Percentiles rank a stretch among this genome's conserved stretches.
These are phyloP conservation scores for Chaetoceros muelleri DNA, from an alignment of 108 stramenopile species.

Conservation along the genomic window DNA sequence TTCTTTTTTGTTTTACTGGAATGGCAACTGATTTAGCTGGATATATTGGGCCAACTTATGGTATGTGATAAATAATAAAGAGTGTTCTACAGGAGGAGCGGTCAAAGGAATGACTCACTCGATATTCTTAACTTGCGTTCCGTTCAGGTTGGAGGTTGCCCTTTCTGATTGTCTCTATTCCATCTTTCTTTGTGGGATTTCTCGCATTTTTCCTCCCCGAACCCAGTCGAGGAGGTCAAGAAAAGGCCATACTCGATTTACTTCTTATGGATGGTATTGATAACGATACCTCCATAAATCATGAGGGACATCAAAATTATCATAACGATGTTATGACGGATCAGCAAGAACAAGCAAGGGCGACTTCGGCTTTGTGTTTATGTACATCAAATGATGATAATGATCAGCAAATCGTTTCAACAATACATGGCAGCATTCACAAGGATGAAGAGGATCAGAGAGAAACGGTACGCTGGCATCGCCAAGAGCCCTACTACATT, in stretches of 20 bases:
- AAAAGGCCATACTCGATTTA: slow-evolving; percentile 16
- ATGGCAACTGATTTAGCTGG: too few relatives aligned
- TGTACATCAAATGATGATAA: neutral
- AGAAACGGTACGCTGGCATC: slow-evolving; percentile 2
- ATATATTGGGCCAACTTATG: too few relatives aligned
- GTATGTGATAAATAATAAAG: too few relatives aligned
- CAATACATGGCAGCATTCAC: too few relatives aligned
- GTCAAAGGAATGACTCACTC: too few relatives aligned
- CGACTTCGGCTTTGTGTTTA: too few relatives aligned
- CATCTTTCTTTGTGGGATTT: slow-evolving; percentile 26
- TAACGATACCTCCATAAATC: neutral
- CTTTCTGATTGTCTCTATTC: slow-evolving; percentile 37
- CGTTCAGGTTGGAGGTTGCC: slow-evolving; percentile 33
- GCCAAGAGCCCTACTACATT: slow-evolving; percentile 4
- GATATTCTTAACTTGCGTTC: slow-evolving; percentile 18
- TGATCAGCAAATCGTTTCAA: neutral
- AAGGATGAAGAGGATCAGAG: slow-evolving; percentile 3
- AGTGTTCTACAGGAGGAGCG: too few relatives aligned
- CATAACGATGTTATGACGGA: neutral
- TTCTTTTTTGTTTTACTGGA: too few relatives aligned
- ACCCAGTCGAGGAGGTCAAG: slow-evolving; percentile 28
- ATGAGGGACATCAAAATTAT: neutral
- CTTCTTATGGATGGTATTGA: neutral
- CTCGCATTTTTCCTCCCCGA: slow-evolving; percentile 20
- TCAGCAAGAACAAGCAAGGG: slow-evolving; percentile 5